Evolutionary conservation across 208 protist genomes (phyloP).

Genomic region (Herpetomonas muscarum): DNA sequence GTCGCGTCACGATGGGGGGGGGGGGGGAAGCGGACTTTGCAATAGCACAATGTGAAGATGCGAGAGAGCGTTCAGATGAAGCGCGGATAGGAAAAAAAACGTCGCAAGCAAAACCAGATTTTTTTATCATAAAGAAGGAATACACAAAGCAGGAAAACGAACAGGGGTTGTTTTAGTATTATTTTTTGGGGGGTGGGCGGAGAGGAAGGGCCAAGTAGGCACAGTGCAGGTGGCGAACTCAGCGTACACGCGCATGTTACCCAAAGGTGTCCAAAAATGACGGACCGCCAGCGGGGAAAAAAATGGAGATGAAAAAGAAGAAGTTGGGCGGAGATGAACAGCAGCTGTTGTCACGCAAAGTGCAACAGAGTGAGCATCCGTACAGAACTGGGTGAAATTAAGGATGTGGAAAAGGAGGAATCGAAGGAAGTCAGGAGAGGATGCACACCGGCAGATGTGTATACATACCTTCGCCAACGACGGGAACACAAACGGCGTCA

Average conservation of each 20-base stretch:
- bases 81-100: neutral
- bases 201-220: too few species aligned
- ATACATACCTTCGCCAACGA: too few species aligned
- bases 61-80: neutral
- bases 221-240: too few species aligned
- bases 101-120: neutral
- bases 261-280: too few species aligned
- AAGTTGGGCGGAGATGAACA: too few species aligned
- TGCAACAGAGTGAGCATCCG: neutral
- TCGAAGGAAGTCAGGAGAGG: constrained; percentile 7
- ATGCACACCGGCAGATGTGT: too few species aligned
- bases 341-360: too few species aligned
- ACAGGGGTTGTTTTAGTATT: constrained; percentile 11
- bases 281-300: too few species aligned
- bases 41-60: neutral
- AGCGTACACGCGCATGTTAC: too few species aligned
- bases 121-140: constrained; percentile 1
- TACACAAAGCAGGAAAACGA: constrained; percentile 9
- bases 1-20: neutral
- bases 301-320: constrained; percentile 1
- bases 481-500: neutral
- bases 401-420: constrained; percentile 4
- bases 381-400: neutral
- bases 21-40: neutral
- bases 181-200: too few species aligned